Conservation (phyloP, 352 stramenopile genomes). For the Phytophthora quininea region DNA sequence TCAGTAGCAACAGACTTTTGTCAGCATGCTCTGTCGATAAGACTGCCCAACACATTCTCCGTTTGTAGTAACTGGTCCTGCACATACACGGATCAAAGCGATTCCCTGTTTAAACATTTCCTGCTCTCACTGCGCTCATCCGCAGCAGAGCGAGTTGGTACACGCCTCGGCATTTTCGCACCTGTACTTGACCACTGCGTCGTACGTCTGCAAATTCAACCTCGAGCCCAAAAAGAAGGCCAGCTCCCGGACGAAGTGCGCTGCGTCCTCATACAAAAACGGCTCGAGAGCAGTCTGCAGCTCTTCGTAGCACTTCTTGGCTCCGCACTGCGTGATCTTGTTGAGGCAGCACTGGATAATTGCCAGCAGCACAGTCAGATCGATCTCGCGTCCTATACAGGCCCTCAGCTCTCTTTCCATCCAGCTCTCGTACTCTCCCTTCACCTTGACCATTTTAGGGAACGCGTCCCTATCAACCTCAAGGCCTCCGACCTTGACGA, state of each 20-base stretch:
- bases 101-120: slow-evolving; percentile 18
- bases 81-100: slow-evolving; percentile 18
- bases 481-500: slow-evolving; percentile 54
- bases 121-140: slow-evolving; percentile 2
- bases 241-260: slow-evolving; percentile 66
- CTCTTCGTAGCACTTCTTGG: slow-evolving; percentile 45
- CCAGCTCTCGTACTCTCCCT: slow-evolving; percentile 66
- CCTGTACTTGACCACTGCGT: slow-evolving; percentile 65
- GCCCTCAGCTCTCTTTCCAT: slow-evolving; percentile 64
- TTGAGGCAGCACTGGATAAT: slow-evolving; percentile 71
- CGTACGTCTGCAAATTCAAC: slow-evolving; percentile 75
- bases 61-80: slow-evolving; percentile 10
- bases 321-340: slow-evolving; percentile 45
- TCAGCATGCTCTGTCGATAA: slow-evolving; percentile 9
- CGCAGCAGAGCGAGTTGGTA: slow-evolving; percentile 44
- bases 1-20: slow-evolving; percentile 9
- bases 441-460: slow-evolving; percentile 55
- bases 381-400: slow-evolving; percentile 69
- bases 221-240: slow-evolving; percentile 68
- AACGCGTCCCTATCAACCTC: slow-evolving; percentile 22
- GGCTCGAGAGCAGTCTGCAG: slow-evolving; percentile 55
- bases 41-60: neutral
- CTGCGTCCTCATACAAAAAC: slow-evolving; percentile 71
- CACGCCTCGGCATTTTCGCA: slow-evolving; percentile 53
- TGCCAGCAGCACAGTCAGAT: slow-evolving; percentile 69